Evolutionary conservation across 2,329 filamentous ascomycete genomes (phyloP), one percentile per base, ranked within the genome.

Genomic region (Aspergillus sp.): DNA sequence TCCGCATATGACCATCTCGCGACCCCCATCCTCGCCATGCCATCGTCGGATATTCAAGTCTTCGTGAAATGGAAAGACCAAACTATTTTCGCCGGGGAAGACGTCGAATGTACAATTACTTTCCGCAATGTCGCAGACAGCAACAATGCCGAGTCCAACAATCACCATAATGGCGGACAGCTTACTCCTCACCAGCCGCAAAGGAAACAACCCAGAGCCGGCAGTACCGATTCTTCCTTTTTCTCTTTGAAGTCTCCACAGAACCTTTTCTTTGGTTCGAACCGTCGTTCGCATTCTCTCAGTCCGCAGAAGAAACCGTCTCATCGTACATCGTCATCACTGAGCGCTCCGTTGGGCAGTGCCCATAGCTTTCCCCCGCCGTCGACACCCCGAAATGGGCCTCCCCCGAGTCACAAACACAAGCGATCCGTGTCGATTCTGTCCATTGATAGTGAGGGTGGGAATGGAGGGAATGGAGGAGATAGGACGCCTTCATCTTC

Each of bases 41-140:
- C 74, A 65, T 81, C 78, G 71, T 81, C 78, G 72, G 91, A 94
- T 75, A 89, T 98, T 67, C 87, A 90, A 69, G 91, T 96, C 70
- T 95, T 91, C 68, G 88, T 98, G 69, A 84, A 85, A 73, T 98
- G 91, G 87, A 86, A 89, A 68, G 88, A 95, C 65, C 84, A 91
- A 68, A 90, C 88, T 53, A 88, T 98, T 61, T 98, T 97, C 72
- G 88, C 93, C 49, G 93, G 93, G 70, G 93, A 98, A 76, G 86
- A 95, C 64, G 81, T 97, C 63, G 88, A 90, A 73, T 97, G 93
- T 72, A 90, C 85, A 57, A 95, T 98, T 68, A 96, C 88, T 44
- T 98, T 98, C 74, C 91, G 86, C 72, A 98, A 98, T 67, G 79
- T 90, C 44, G 74, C 79, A 25, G 68, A 79, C 44, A 72, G 57